These are phyloP conservation scores for Septoria linicola DNA, from an alignment of 2,329 filamentous ascomycete genomes.

Conservation along the genomic window DNA sequence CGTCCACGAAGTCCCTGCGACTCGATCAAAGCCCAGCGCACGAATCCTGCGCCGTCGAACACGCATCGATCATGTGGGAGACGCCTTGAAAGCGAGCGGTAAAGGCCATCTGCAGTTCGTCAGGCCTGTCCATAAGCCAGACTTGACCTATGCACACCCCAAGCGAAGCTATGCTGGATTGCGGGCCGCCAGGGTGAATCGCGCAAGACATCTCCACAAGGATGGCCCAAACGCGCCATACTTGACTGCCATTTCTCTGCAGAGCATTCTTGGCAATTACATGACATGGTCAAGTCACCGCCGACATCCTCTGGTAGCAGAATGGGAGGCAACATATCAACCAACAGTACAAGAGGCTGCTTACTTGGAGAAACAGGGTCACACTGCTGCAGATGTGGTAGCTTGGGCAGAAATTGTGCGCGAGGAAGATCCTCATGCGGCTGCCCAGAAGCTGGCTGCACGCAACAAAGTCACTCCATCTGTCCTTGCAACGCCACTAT, in stretches of 20 bases:
- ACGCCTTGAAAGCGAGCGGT: conserved; percentile 6
- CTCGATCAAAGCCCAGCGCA: neutral
- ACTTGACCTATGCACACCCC: conserved; percentile 9
- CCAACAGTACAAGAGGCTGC: conserved; percentile 13
- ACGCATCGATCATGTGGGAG: conserved; percentile 14
- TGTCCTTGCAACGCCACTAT: conserved; percentile 41
- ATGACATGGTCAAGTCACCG: conserved; percentile 11
- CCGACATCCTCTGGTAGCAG: conserved; percentile 16
- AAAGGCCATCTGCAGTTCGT: neutral
- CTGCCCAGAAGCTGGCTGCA: conserved; percentile 23
- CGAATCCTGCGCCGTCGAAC: conserved; percentile 3
- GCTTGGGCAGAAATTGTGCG: conserved; percentile 31
- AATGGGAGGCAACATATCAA: conserved; percentile 16
- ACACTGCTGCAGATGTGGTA: conserved; percentile 27
- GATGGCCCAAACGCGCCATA: neutral
- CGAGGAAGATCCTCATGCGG: conserved; percentile 22
- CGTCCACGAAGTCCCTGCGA: no score
- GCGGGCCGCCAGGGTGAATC: neutral
- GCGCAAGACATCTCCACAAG: neutral
- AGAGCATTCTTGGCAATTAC: conserved; percentile 10
- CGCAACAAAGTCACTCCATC: conserved; percentile 1
- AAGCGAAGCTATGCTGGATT: neutral
- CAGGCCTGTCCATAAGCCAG: neutral
- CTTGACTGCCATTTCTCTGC: neutral
- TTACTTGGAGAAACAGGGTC: conserved; percentile 22